Base-by-base conservation (phyloP, 2,329 filamentous ascomycete genomes). In the Aaosphaeria arxii region DNA sequence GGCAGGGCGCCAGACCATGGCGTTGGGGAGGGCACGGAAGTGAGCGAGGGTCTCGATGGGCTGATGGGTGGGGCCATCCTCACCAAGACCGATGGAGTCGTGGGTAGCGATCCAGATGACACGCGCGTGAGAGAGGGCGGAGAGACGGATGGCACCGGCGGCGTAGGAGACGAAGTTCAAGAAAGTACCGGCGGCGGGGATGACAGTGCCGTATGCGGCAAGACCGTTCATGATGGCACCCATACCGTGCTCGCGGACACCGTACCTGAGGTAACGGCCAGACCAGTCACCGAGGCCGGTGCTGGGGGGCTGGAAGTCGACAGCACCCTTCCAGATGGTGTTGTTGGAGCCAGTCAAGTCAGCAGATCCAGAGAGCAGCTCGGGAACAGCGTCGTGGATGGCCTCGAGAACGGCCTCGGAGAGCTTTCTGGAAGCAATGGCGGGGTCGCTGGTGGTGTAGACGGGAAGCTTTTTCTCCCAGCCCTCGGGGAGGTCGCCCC, bases 161-260 rank as follows among this genome's bases (percentile, higher is more conserved):
- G 89, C 92, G 74, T 99, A 99, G 29, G 92, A 97, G 62, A 97
- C 91, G 75, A 99, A 99, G 87, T 97, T 99, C 63, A 99, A 82
- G 86, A 99, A 99, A 66, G 94, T 97, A 77, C 94, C 94, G 59
- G 85, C 85, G 62, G 91, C 95, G 62, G 94, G 94, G 70, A 99
- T 87, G 69, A 96, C 80, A 67, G 91, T 95, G 64, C 94, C 94
- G 76, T 97, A 99, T 55, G 91, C 94, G 57, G 91, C 85, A 51
- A 99, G 81, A 78, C 94, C 94, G 81, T 96, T 96, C 79, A 95
- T 88, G 75, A 95, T 89, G 66, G 88, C 88, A 69, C 88, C 89
- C 90, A 95, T 95, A 62, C 77, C 88, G 74, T 95, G 90, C 80
- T 95, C 90, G 74, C 90, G 88, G 64, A 95, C 89, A 82, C 90